These are phyloP conservation scores for Imleria badia DNA, from an alignment of 768 basidiomycete species.

Conservation along the genomic window DNA sequence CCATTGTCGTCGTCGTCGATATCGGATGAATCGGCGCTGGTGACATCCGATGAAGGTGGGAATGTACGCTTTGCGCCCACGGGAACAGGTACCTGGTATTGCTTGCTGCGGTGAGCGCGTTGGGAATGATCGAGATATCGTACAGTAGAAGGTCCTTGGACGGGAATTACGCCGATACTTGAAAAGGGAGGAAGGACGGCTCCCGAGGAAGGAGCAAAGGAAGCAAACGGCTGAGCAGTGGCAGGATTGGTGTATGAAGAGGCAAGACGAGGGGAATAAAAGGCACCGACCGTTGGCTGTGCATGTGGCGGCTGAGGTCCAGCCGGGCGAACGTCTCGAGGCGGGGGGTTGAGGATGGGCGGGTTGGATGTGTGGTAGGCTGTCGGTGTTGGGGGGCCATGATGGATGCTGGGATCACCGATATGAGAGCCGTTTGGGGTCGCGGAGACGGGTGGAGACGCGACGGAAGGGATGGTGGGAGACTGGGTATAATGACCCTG, in stretches of 20 bases:
- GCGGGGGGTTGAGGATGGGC: constrained; percentile 30
- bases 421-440: constrained; percentile 37
- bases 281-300: constrained; percentile 39
- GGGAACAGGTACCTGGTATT: constrained; percentile 29
- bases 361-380: constrained; percentile 29
- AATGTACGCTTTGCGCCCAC: constrained; percentile 59
- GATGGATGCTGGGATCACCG: constrained; percentile 22
- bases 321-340: constrained; percentile 35
- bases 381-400: constrained; percentile 31
- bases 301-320: constrained; percentile 35
- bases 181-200: constrained; percentile 72
- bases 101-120: constrained; percentile 28
- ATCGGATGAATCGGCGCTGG: constrained; percentile 81
- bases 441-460: constrained; percentile 45
- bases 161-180: constrained; percentile 58
- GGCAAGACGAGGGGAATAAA: constrained; percentile 43
- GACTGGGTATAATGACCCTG: constrained; percentile 58
- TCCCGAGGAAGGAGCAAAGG: constrained; percentile 42
- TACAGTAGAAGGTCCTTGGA: constrained; percentile 51
- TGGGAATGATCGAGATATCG: constrained; percentile 51
- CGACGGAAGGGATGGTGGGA: constrained; percentile 62
- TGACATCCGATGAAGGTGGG: constrained; percentile 62
- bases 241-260: constrained; percentile 44
- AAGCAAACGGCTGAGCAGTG: constrained; percentile 25
- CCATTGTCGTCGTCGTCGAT: constrained; percentile 81